Evolutionary conservation across 495 filamentous ascomycete species (phyloP), one percentile per base, ranked within the genome.

Genomic region (Penicillium paxilli): DNA sequence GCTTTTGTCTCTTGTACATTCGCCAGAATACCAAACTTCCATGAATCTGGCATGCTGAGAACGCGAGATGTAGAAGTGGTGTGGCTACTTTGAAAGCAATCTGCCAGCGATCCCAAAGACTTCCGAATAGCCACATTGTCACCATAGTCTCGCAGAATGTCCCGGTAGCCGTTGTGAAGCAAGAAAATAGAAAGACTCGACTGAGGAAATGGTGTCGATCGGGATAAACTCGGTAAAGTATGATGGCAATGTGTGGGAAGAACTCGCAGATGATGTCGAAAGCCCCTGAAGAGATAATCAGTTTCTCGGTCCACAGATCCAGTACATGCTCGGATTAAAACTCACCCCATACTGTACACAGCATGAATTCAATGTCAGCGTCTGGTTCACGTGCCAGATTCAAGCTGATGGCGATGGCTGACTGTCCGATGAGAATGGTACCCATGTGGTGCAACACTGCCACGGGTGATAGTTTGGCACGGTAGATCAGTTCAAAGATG

Each of bases 221-320:
- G 0, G 76, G 74, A 49, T 69, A 73, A 14, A 77, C 45, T 5
- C 76, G 73, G 57, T 79, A 79, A 10, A 79, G 68, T 37, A 79
- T 75, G 51, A 79, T 79, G 17, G 76, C 71, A 44, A 79, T 49
- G 32, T 80, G 77, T 1, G 77, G 77, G 45, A 76, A 71, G 55
- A 79, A 75, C 55, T 80, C 77, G 28, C 71, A 75, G 7, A 80
- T 55, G 21, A 77, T 73, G 49, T 79, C 76, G 53, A 80, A 79
- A 10, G 75, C 77, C 16, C 76, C 77, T 80, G 11, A 32, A 32
- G 11, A 1, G 8, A 32, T 2, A 10, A 9, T 32, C 5, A 32
- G 30, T 14, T 4, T 14, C n/a, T 32, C n/a, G 30, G 5, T 9
- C 11, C 11, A 9, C 30, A 32, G 0, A n/a, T n/a, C n/a, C n/a